Conservation (phyloP, 2,329 filamentous ascomycete genomes). For the Metarhizium album region DNA sequence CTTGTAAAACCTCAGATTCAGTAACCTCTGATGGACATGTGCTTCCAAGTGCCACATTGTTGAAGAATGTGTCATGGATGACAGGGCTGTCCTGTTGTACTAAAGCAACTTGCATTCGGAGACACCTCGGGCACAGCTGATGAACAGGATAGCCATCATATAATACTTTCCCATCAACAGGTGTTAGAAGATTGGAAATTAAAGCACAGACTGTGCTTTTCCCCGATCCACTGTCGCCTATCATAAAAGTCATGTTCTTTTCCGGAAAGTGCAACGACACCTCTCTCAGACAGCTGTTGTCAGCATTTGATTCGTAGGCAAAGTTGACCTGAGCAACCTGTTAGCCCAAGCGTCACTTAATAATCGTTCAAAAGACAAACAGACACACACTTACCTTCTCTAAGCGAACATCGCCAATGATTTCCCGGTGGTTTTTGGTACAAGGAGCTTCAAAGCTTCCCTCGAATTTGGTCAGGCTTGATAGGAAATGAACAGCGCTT, state of each 20-base stretch:
- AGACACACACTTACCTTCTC: constrained; percentile 42
- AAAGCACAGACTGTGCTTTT: constrained; percentile 84
- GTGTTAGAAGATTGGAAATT: constrained; percentile 65
- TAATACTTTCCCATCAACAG: constrained; percentile 51
- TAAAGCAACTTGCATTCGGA: constrained; percentile 66
- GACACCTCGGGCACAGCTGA: constrained; percentile 57
- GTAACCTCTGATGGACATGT: constrained; percentile 35
- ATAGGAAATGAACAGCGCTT: constrained; percentile 56
- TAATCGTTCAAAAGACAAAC: background rate
- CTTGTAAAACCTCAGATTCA: constrained; percentile 44
- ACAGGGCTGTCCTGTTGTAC: constrained; percentile 74
- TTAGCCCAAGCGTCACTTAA: background rate
- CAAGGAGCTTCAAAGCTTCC: background rate
- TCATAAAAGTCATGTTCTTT: constrained; percentile 65
- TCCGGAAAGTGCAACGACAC: constrained; percentile 60
- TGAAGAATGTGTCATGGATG: constrained; percentile 69
- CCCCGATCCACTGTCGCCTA: constrained; percentile 80
- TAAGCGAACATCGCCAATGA: constrained; percentile 46
- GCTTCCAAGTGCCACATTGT: constrained; percentile 68
- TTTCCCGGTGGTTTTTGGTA: constrained; percentile 1
- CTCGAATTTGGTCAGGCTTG: constrained; percentile 24
- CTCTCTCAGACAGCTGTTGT: constrained; percentile 46
- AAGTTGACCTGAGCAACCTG: constrained; percentile 55
- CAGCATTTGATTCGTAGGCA: constrained; percentile 62
- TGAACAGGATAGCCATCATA: constrained; percentile 56